Conservation (phyloP, 495 filamentous ascomycete species). For the Talaromyces borbonicus region DNA sequence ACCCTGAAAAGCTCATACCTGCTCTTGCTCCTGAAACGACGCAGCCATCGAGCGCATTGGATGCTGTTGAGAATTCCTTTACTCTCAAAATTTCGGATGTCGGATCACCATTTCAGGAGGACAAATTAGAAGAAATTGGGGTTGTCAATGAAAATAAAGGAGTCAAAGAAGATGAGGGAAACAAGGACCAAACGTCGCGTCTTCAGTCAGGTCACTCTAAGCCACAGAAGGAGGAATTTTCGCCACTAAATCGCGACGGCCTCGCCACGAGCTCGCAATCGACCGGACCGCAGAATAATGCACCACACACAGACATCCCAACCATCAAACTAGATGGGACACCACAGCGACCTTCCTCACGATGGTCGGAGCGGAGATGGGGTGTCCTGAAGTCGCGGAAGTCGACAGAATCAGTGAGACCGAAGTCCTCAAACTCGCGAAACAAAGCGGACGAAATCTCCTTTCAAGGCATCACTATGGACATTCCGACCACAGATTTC, state of each 20-base stretch:
- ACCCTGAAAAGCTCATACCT: no score
- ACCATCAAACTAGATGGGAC: slow-evolving; percentile 34
- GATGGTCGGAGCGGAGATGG: slow-evolving; percentile 40
- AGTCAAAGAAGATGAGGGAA: no score
- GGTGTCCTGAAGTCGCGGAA: slow-evolving; percentile 23
- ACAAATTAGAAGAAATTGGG: no score
- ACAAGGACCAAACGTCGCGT: no score
- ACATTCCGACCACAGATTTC: slow-evolving; percentile 45
- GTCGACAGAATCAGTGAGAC: slow-evolving; percentile 27
- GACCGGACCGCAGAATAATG: slow-evolving; percentile 13
- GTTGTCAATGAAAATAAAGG: no score
- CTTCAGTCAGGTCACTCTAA: no score
- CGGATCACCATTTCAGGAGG: no score
- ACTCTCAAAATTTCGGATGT: no score
- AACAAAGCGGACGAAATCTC: slow-evolving; percentile 26
- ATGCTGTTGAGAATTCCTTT: no score
- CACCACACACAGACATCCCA: slow-evolving; percentile 30
- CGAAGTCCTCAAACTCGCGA: slow-evolving; percentile 23
- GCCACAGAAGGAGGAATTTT: not conserved
- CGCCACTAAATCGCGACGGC: not conserved
- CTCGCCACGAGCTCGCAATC: not conserved
- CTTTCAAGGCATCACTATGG: slow-evolving; percentile 45
- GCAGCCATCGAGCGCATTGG: no score
- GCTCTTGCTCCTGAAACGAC: no score
- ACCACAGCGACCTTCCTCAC: slow-evolving; percentile 26